These are phyloP conservation scores for Lipomyces yamadae DNA, from an alignment of 805 yeast genomes.

Conservation along the genomic window DNA sequence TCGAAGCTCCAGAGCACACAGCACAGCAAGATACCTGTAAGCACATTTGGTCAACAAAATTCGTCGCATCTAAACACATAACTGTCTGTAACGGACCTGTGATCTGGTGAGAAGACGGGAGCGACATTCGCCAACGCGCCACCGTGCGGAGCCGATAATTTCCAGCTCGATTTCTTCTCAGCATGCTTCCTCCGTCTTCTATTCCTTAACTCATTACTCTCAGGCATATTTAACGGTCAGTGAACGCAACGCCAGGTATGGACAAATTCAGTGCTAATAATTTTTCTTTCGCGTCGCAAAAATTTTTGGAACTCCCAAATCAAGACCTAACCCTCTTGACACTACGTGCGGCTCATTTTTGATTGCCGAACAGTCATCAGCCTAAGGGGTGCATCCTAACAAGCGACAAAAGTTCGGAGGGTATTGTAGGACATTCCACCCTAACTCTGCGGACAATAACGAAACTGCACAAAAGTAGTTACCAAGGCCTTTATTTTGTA, in stretches of 20 bases:
- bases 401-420: no score
- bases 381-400: not conserved
- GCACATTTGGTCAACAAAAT: not conserved
- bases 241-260: not conserved
- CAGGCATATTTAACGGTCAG: not conserved
- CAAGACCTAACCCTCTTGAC: not conserved
- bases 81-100: slow-evolving; percentile 27
- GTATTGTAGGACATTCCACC: no score
- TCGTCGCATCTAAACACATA: not conserved
- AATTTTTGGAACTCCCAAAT: slow-evolving; percentile 2
- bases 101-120: slow-evolving; percentile 47
- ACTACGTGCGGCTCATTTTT: not conserved
- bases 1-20: slow-evolving; percentile 47
- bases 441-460: no score
- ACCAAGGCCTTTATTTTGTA: no score
- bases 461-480: no score
- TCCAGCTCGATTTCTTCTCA: slow-evolving; percentile 36
- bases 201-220: not conserved
- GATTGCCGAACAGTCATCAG: not conserved
- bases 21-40: slow-evolving; percentile 43
- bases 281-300: not conserved
- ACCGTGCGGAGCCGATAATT: slow-evolving; percentile 41
- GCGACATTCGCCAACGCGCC: slow-evolving; percentile 46
- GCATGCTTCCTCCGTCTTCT: not conserved
- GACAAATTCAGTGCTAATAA: not conserved